Evolutionary conservation across 2,329 filamentous ascomycete species (phyloP).

Genomic region (Didymella pinodella): DNA sequence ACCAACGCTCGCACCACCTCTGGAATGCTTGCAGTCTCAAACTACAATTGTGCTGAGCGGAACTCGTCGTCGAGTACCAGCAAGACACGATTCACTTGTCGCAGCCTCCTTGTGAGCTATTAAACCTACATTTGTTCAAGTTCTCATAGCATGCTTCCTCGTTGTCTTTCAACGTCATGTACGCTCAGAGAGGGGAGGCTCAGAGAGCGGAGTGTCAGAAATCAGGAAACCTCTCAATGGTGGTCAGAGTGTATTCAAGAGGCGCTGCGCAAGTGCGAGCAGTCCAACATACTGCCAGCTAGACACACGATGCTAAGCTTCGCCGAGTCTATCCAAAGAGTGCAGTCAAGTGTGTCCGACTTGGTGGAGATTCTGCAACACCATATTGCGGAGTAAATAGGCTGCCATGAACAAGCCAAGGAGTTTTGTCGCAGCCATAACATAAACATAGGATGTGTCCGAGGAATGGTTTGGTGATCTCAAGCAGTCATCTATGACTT

Average conservation of each 20-base stretch:
- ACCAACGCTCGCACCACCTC: background rate
- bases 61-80: background rate
- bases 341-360: background rate
- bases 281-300: background rate
- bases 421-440: background rate
- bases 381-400: background rate
- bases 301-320: background rate
- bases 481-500: too few species aligned
- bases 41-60: background rate
- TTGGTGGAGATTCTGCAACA: background rate
- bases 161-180: background rate
- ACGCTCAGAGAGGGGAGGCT: background rate
- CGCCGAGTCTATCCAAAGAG: background rate
- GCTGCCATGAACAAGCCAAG: background rate
- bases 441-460: background rate
- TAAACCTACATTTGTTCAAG: background rate
- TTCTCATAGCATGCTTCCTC: background rate
- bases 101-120: too few species aligned
- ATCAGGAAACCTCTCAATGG: background rate
- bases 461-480: background rate
- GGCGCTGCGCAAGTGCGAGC: background rate
- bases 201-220: too few species aligned
- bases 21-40: background rate
- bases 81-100: background rate
- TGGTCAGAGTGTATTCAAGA: background rate